Evolutionary conservation across 768 basidiomycete species (phyloP).

Genomic region (Rubroboletus satanas): DNA sequence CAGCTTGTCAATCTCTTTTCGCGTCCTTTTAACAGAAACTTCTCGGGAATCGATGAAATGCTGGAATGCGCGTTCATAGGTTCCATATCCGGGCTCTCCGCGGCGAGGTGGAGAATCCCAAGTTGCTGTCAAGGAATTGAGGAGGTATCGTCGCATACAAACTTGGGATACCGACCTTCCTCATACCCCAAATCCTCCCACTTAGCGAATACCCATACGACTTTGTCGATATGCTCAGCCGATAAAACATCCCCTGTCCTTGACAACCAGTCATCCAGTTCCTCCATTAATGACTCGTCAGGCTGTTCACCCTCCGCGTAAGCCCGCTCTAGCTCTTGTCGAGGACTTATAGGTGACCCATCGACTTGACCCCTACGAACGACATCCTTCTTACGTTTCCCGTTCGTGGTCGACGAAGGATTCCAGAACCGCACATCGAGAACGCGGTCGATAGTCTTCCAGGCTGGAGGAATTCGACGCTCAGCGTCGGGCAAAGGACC

Average conservation of each 20-base stretch:
- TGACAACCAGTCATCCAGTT: conserved; percentile 51
- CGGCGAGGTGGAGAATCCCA: conserved; percentile 85
- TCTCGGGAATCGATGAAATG: conserved; percentile 59
- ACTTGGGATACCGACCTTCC: conserved; percentile 53
- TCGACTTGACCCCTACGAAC: conserved; percentile 31
- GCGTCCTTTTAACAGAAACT: conserved; percentile 53
- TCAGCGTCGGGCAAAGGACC: conserved; percentile 66
- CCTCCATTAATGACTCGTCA: conserved; percentile 47
- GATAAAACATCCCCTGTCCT: conserved; percentile 41
- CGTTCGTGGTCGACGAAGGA: conserved; percentile 25
- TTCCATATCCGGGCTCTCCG: conserved; percentile 52
- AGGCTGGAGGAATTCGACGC: conserved; percentile 64
- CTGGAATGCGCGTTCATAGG: conserved; percentile 65
- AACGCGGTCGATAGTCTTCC: conserved; percentile 92
- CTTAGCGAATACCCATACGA: conserved; percentile 85
- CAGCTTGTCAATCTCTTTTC: conserved; percentile 39
- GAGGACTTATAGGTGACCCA: conserved; percentile 12
- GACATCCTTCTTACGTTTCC: conserved; percentile 18
- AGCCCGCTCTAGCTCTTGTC: conserved; percentile 34
- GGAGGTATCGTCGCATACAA: background rate
- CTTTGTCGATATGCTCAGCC: conserved; percentile 50
- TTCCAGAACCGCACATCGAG: conserved; percentile 74
- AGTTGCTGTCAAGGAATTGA: conserved; percentile 50
- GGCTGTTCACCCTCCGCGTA: conserved; percentile 66
- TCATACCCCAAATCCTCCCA: conserved; percentile 95